Conservation (phyloP, 257 asterid genomes). For the Perilla frutescens region DNA sequence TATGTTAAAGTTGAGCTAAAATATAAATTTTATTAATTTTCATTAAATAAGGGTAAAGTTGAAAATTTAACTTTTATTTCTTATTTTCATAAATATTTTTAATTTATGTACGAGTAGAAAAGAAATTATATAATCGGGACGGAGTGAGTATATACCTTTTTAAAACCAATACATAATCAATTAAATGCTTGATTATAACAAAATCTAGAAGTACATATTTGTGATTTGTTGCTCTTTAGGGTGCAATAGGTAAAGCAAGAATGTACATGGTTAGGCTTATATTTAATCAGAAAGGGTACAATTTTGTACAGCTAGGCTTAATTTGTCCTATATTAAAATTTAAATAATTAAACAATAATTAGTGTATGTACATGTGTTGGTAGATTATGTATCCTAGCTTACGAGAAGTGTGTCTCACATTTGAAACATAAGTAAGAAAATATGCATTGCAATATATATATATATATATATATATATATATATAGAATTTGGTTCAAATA, state of each 20-base stretch:
- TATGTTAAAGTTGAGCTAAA: too few species aligned
- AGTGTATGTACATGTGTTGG: not conserved
- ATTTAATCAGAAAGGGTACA: constrained; percentile 22
- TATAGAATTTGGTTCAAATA: too few species aligned
- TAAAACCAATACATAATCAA: not conserved
- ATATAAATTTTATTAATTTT: too few species aligned
- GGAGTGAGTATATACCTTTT: too few species aligned
- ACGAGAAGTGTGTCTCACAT: not conserved
- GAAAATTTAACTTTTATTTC: too few species aligned
- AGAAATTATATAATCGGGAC: too few species aligned
- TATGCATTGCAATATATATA: not conserved
- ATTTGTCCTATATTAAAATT: not conserved
- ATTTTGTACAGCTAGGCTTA: constrained; percentile 6
- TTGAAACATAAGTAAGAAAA: not conserved
- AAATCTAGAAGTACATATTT: not conserved
- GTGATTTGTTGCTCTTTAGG: constrained; percentile 29
- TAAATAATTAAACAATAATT: not conserved
- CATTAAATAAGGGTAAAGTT: too few species aligned
- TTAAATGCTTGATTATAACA: not conserved
- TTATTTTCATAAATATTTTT: too few species aligned
- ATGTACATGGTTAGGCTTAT: not conserved
- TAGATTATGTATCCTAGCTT: not conserved
- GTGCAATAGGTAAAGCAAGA: constrained; percentile 11
- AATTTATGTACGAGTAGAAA: too few species aligned
- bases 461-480: too few species aligned